phyloP scores from a whole-genome alignment of 1,284 basidiomycete genomes.

The Puccinia brachypodii region DNA sequence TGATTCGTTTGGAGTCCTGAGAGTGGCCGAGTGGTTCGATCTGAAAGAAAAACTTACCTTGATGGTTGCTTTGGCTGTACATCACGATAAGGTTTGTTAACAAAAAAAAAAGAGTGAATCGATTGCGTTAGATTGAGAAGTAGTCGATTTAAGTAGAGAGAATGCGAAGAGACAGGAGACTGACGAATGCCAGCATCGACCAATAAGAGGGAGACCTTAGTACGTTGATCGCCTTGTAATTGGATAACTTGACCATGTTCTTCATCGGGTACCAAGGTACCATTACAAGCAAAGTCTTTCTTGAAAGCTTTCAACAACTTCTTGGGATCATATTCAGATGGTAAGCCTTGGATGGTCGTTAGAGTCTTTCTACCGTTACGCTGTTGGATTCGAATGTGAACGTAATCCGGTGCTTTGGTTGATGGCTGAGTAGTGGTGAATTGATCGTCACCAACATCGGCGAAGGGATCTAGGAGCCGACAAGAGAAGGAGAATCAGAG shows the following conservation, averaged over 20 bases:
- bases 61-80: slow-evolving; percentile 38
- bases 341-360: slow-evolving; percentile 95
- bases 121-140: not conserved
- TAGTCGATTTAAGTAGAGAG: not conserved
- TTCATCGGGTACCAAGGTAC: slow-evolving; percentile 92
- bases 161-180: not conserved
- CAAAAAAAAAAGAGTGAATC: not conserved
- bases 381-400: slow-evolving; percentile 78
- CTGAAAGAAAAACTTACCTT: slow-evolving; percentile 17
- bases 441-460: slow-evolving; percentile 74
- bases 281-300: slow-evolving; percentile 99
- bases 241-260: slow-evolving; percentile 98
- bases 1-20: not conserved
- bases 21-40: not conserved
- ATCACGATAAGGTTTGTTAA: too few relatives aligned
- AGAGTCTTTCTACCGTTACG: slow-evolving; percentile 98
- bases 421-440: slow-evolving; percentile 51
- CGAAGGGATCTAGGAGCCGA: slow-evolving; percentile 75
- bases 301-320: slow-evolving; percentile 94
- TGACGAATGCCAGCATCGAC: slow-evolving; percentile 61
- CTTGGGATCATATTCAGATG: slow-evolving; percentile 95
- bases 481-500: slow-evolving; percentile 49
- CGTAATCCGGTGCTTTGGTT: slow-evolving; percentile 53
- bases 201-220: slow-evolving; percentile 85
- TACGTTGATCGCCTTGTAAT: slow-evolving; percentile 96